phyloP scores from a whole-genome alignment of 1,139 yeast species.

The Suhomyces yuchorum region DNA sequence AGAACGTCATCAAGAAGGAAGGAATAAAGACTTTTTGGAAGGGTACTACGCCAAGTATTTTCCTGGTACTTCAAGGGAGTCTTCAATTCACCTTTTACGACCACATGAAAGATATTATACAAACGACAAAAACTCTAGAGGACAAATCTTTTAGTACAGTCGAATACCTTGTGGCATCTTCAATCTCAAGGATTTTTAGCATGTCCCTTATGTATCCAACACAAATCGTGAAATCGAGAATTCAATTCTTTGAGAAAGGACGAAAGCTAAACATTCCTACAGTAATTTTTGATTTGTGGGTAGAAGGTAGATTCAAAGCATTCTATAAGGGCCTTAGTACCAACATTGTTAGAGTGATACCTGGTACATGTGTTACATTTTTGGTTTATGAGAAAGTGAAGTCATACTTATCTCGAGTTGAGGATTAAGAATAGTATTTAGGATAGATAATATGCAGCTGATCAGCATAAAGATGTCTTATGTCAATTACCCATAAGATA shows the following conservation, averaged over 20 bases:
- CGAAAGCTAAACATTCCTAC: slow-evolving; percentile 21
- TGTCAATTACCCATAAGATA: too few species aligned
- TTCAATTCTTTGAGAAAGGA: slow-evolving; percentile 55
- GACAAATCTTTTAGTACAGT: slow-evolving; percentile 40
- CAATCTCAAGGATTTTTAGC: slow-evolving; percentile 68
- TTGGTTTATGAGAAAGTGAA: slow-evolving; percentile 59
- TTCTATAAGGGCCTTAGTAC: slow-evolving; percentile 77
- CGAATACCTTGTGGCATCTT: slow-evolving; percentile 67
- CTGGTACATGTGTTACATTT: slow-evolving; percentile 75
- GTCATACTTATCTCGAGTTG: not conserved
- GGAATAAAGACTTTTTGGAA: slow-evolving; percentile 77
- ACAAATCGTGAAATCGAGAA: slow-evolving; percentile 76
- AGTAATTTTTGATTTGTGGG: slow-evolving; percentile 34
- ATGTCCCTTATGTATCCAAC: slow-evolving; percentile 77
- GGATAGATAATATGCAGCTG: not conserved
- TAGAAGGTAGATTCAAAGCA: slow-evolving; percentile 54
- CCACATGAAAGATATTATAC: slow-evolving; percentile 51
- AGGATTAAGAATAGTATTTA: not conserved
- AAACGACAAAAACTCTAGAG: slow-evolving; percentile 13
- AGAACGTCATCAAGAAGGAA: slow-evolving; percentile 54
- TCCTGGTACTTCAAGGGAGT: slow-evolving; percentile 88
- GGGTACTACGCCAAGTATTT: slow-evolving; percentile 78
- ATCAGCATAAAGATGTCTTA: too few species aligned
- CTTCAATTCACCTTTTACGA: slow-evolving; percentile 86
- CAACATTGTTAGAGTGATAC: slow-evolving; percentile 63